Base-by-base conservation (phyloP, 1,284 basidiomycete species). In the Vanrija pseudolonga region DNA sequence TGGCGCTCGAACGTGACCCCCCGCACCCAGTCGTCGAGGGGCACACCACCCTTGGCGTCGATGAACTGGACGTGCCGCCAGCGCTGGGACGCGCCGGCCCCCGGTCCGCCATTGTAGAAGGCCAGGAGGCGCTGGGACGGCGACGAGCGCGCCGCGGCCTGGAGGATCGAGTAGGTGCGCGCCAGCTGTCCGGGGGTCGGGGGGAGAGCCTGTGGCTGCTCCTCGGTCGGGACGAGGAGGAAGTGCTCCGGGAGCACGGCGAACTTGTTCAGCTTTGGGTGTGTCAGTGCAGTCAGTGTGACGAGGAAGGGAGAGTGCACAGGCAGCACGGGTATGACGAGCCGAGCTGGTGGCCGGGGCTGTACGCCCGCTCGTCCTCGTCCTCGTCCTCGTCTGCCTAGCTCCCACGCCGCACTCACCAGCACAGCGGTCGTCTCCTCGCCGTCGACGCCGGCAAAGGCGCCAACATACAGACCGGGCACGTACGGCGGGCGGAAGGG, bases 21-120 rank as follows among this genome's bases (percentile, higher is more conserved):
- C 60, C 79, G 79, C 5, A 87, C 84, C 59, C 90, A 80, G 45
- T 74, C 77, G 71, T 91, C 89, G 38, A 91, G 78, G 0, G 90
- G 90, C 24, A 87, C 85, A 44, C 82, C 80, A 19, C 78, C 77
- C 40, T 50, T 53, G 19, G 85, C 71, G 18, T 87, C 85, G 26
- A 93, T 76, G 58, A 92, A 86, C 72, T 94, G 90, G 19, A 93
- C 67, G 70, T 94, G 90, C 64, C 93, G 89, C 76, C 92, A 90
- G 2, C 82, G 79, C 76, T 94, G 90, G 71, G 88, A 90, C 8
- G 91, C 90, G 36, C 90, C 91, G 56, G 88, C 90, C 45, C 83
- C 80, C 45, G 83, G 80, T 5, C 90, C 90, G 63, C 89, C 88
- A 60, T 94, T 94, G 74, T 90, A 94, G 76, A 93, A 93, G 0